These are phyloP conservation scores for Rhizopogon vesiculosus DNA, from an alignment of 768 basidiomycete genomes.

Conservation along the genomic window DNA sequence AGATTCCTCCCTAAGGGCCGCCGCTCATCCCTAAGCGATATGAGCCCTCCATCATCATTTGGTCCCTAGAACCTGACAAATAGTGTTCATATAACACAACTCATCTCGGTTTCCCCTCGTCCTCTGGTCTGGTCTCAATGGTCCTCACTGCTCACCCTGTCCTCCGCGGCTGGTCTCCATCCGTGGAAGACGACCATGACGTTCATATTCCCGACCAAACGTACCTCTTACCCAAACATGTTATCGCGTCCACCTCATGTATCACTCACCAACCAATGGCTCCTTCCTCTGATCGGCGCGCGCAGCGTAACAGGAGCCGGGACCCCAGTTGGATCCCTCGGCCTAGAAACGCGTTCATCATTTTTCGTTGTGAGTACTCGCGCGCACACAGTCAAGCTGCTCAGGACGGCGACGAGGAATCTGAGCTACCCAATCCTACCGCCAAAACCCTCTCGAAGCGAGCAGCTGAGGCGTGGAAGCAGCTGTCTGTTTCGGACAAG, in stretches of 20 bases:
- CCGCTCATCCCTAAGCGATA: no score
- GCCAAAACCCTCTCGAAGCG: conserved; percentile 70
- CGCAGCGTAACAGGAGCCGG: conserved; percentile 34
- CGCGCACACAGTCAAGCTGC: conserved; percentile 35
- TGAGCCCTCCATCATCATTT: no score
- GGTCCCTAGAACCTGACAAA: no score
- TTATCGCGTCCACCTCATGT: background rate
- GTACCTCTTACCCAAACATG: conserved; percentile 2
- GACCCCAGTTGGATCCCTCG: conserved; percentile 62
- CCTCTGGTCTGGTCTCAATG: conserved; percentile 12
- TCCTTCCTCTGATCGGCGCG: conserved; percentile 35
- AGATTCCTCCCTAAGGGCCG: no score
- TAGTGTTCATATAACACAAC: background rate
- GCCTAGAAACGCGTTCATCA: conserved; percentile 67
- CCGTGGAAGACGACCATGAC: conserved; percentile 22
- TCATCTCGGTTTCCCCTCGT: background rate
- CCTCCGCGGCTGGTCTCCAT: conserved; percentile 25
- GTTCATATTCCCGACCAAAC: conserved; percentile 17
- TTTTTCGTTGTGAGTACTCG: conserved; percentile 66
- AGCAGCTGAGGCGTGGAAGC: conserved; percentile 72
- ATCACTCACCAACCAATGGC: conserved; percentile 11
- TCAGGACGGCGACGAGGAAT: conserved; percentile 30
- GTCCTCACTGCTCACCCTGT: conserved; percentile 10
- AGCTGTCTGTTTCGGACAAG: conserved; percentile 44
- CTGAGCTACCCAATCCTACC: conserved; percentile 10